Evolutionary conservation across 257 asterid genomes (phyloP), one percentile per base, ranked within the genome.

Genomic region (Gynochthodes officinalis): DNA sequence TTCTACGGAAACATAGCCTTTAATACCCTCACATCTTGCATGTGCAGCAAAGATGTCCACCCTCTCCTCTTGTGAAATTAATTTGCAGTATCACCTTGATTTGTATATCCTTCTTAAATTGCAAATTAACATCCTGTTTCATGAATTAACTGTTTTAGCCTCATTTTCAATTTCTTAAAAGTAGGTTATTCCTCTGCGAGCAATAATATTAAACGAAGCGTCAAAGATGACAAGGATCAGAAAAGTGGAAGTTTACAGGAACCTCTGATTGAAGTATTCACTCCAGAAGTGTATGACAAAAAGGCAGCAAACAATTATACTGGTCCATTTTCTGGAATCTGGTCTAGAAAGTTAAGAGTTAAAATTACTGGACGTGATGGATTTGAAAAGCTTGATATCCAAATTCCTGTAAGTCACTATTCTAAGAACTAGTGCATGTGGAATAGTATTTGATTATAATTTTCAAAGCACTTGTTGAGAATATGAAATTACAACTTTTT

Each of bases 361-460:
- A 93, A 70, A 81, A 90, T 93, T 69, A 88, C 96, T 67, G 98
- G 97, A 75, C 82, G 82, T 73, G 98, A 93, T 89, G 98, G 96
- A 75, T 85, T 64, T 71, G 97, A 86, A 79, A 89, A 82, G 78
- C 98, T 93, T 64, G 97, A 93, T 81, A 83, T 93, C 67, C 85
- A 86, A 63, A 84, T 93, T 81, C 98, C 98, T 53, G 98, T 93
- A 87, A 87, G 96, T 85, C 78, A 60, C 50, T 39, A 46, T 32
- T 30, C 42, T 49, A 11, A 49, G 4, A 9, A 18, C 49, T 18
- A 35, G 48, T 49, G 2, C 21, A 10, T 32, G 4, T 6, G 9
- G 21, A 30, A 19, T 53, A n/a, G 37, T 58, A 48, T n/a, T n/a
- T n/a, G n/a, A n/a, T n/a, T n/a, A n/a, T n/a, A n/a, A 7, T 3